Evolutionary conservation across 1,139 yeast species (phyloP).

Genomic region (Sugiyamaella grinbergsii): DNA sequence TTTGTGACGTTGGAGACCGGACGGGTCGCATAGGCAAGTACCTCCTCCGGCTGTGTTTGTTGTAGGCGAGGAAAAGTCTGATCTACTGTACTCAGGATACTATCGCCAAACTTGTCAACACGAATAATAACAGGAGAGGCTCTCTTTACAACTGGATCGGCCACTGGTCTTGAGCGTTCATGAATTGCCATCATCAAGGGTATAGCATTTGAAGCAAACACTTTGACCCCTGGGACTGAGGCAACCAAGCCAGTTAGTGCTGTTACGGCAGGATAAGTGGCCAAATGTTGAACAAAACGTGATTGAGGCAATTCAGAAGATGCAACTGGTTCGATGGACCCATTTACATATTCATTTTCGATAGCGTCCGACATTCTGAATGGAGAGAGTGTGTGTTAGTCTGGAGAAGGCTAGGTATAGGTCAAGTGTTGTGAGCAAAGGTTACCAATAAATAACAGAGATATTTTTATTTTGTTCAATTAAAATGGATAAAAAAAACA

Average conservation of each 20-base stretch:
- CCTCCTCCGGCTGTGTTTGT: conserved; percentile 43
- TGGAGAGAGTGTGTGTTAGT: background rate
- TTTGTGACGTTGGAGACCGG: conserved; percentile 40
- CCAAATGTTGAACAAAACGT: conserved; percentile 46
- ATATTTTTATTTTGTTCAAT: no score
- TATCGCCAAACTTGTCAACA: conserved; percentile 45
- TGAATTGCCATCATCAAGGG: conserved; percentile 52
- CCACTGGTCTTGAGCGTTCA: conserved; percentile 38
- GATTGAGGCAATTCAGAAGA: conserved; percentile 33
- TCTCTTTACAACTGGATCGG: conserved; percentile 41
- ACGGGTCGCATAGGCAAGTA: conserved; percentile 38
- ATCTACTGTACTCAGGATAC: conserved; percentile 41
- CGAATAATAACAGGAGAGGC: conserved; percentile 39
- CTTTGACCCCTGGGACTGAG: conserved; percentile 60
- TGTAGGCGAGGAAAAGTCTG: conserved; percentile 41
- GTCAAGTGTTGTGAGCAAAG: background rate
- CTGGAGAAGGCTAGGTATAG: background rate
- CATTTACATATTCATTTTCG: conserved; percentile 14
- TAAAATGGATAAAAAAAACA: no score
- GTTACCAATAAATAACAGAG: no score
- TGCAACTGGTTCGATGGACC: conserved; percentile 1
- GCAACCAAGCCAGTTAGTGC: conserved; percentile 62
- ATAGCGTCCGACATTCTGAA: conserved; percentile 8
- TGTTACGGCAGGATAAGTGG: conserved; percentile 59
- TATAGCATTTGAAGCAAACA: conserved; percentile 60